Evolutionary conservation across 495 filamentous ascomycete genomes (phyloP).

Genomic region (Tuber calosporum): DNA sequence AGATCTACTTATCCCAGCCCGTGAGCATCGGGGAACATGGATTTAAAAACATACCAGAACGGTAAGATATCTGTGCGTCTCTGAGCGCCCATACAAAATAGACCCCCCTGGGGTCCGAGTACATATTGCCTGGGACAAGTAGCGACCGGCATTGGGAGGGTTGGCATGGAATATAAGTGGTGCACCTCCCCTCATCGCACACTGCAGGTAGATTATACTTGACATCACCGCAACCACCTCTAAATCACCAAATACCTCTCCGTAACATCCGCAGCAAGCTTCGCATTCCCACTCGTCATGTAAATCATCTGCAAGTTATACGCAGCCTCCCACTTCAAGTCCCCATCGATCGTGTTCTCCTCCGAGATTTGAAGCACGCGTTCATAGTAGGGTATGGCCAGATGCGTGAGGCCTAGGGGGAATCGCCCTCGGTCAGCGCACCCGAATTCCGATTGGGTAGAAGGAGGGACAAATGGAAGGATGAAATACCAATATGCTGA

Average conservation of each 20-base stretch:
- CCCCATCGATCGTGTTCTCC: constrained; percentile 46
- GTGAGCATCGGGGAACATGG: no score
- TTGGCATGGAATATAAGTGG: not conserved
- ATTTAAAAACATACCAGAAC: no score
- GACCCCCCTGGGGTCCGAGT: no score
- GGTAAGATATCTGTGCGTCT: no score
- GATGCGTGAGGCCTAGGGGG: constrained; percentile 53
- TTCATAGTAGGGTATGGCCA: constrained; percentile 71
- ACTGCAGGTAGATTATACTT: not conserved
- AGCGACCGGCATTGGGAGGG: not conserved
- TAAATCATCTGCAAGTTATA: constrained; percentile 65
- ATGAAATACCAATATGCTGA: constrained; percentile 57
- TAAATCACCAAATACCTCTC: constrained; percentile 49
- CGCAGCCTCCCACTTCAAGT: constrained; percentile 67
- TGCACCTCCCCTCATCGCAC: not conserved
- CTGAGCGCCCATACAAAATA: no score
- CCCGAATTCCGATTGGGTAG: not conserved
- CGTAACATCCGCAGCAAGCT: constrained; percentile 52
- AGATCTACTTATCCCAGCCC: no score
- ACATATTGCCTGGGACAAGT: no score
- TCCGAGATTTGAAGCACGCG: constrained; percentile 45
- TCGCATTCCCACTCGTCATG: constrained; percentile 55
- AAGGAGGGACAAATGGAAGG: not conserved
- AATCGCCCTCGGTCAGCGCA: not conserved
- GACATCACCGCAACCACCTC: not conserved